Base-by-base conservation (phyloP, 1,284 basidiomycete species). In the Agroathelia rolfsii region DNA sequence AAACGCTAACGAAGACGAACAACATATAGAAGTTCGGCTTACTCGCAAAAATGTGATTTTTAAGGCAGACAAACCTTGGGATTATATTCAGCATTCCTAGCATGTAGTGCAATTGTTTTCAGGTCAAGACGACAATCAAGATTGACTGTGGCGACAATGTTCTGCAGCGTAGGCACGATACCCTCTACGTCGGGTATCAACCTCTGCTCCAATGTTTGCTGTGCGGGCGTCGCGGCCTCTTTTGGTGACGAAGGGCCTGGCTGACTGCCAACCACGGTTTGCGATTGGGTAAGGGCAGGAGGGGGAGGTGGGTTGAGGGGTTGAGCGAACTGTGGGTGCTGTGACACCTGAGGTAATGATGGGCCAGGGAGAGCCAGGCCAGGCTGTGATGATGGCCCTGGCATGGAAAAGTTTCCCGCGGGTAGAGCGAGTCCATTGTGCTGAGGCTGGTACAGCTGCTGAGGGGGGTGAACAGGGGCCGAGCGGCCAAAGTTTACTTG, bases 91-190 rank as follows among this genome's bases (percentile, higher is more conserved):
- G 95, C 95, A 59, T 99, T 98, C 42, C 95, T 75, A 1, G 95
- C 95, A 49, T 98, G 95, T 41, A 98, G 62, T 12, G 94, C 94
- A 43, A 98, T 99, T 32, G 95, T 98, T 74, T 99, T 99, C 41
- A 99, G 65, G 56, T 98, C 95, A 37, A 99, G 69, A 24, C 93
- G 78, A 45, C 92, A 96, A 57, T 97, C 94, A 29, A 99, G 75
- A 53, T 98, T 98, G 59, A 98, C 95, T 10, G 95, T 99, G 7
- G 95, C 94, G 47, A 99, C 94, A 44, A 98, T 98, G 63, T 98
- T 98, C 70, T 94, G 90, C 34, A 95, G 70, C 4, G 89, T 94
- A 21, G 90, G 90, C 4, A 94, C 90, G 47, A 94, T 88, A 36
- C 90, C 90, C 56, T 93, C 86, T 16, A 94, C 90, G 29, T 87